Base-by-base conservation (phyloP, 2,329 filamentous ascomycete genomes). In the Aspergillus sp. region DNA sequence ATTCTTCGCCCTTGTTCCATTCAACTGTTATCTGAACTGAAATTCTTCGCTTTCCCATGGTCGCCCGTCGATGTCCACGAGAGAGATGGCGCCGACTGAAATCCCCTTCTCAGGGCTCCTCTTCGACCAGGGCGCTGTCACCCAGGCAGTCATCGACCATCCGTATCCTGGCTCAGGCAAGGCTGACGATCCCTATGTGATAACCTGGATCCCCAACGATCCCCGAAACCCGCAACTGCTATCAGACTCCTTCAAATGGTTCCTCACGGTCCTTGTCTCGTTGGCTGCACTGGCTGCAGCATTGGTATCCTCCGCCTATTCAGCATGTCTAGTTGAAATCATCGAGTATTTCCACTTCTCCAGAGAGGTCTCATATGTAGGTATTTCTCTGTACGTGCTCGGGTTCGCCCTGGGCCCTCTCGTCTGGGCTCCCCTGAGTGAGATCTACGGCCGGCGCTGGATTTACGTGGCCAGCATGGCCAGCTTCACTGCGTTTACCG, bases 301-400 rank as follows among this genome's bases (percentile, higher is more conserved):
- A 7, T 17, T 60, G 8, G 55, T 39, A 12, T 62, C 61, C 11
- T 62, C 56, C 9, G 58, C 47, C n/a, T 60, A 57, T 45, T 52
- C 55, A 4, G 56, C 52, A 3, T 44, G 41, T 2, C 12, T 57
- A 6, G 15, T 5, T 3, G 39, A 55, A 11, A 19, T 62, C 27
- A 46, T 52, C 6, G 21, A 50, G 7, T 53, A 61, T 11, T 62
- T 62, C n/a, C 14, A 56, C 2, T 39, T 58, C 45, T 48, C 52
- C n/a, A 25, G 37, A 8, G 58, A 58, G 21, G 56, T 63, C 6
- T 40, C 55, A 2, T 41, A 49, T n/a, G 44, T 61, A 3, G 56
- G 58, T 1, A 43, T 58, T 12, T 59, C 58, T 17, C 41, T 61
- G 1, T 60, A 55, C 19, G 59, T 61, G 3, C 15, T 61, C 8